These are phyloP conservation scores for Russula olivacea DNA, from an alignment of 768 basidiomycete species.

Conservation along the genomic window DNA sequence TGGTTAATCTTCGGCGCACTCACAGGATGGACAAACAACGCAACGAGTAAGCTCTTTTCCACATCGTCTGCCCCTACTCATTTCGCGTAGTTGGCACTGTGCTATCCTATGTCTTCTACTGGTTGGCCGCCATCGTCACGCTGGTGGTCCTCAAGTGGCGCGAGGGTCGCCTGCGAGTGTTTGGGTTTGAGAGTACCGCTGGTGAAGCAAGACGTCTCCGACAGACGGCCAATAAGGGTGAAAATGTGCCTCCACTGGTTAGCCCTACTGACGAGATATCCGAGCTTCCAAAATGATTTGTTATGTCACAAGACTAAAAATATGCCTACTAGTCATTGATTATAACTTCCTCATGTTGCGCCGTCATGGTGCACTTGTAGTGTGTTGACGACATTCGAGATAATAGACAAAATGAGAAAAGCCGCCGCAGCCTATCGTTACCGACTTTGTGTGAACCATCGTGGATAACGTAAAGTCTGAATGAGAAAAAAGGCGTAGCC, in stretches of 20 bases:
- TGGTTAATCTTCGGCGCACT: conserved; percentile 84
- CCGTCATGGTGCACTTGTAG: no score
- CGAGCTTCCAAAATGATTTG: conserved; percentile 15
- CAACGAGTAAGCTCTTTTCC: conserved; percentile 45
- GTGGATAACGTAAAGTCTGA: background rate
- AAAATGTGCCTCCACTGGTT: background rate
- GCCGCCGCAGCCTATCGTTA: background rate
- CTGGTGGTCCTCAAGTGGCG: conserved; percentile 62
- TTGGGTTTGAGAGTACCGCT: conserved; percentile 15
- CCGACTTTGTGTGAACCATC: background rate
- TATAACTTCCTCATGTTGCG: no score
- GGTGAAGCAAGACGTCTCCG: conserved; percentile 19
- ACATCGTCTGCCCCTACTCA: background rate
- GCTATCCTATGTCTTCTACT: conserved; percentile 88
- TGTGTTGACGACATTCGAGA: background rate
- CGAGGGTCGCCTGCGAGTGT: conserved; percentile 28
- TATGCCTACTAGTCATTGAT: background rate
- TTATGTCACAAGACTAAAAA: background rate
- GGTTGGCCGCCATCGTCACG: conserved; percentile 69
- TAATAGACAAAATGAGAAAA: background rate
- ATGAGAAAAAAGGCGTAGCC: background rate
- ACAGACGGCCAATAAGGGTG: background rate
- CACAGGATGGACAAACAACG: conserved; percentile 86
- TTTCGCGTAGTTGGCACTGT: conserved; percentile 56
- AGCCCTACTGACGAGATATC: background rate